Evolutionary conservation across 441 rosid species (phyloP).

Genomic region (Sinapis alba): DNA sequence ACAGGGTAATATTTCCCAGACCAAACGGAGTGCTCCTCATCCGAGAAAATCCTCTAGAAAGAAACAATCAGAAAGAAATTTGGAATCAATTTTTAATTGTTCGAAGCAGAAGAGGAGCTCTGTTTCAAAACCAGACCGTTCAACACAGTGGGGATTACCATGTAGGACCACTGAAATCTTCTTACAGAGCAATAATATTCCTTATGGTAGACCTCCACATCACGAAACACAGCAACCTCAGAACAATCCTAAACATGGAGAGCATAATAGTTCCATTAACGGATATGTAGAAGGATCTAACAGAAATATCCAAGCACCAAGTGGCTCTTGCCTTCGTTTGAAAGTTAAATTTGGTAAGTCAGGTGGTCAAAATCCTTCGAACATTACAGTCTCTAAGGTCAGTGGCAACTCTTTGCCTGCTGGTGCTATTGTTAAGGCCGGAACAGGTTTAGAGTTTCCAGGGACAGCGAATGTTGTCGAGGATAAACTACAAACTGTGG

Average conservation of each 20-base stretch:
- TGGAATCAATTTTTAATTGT: slow-evolving; percentile 47
- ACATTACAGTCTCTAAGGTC: slow-evolving; percentile 46
- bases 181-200: slow-evolving; percentile 45
- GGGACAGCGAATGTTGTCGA: slow-evolving; percentile 33
- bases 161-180: slow-evolving; percentile 56
- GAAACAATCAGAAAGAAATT: slow-evolving; percentile 40
- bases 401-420: slow-evolving; percentile 45
- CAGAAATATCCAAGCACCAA: slow-evolving; percentile 46
- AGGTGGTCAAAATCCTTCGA: slow-evolving; percentile 46
- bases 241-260: slow-evolving; percentile 43
- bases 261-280: slow-evolving; percentile 37
- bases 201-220: slow-evolving; percentile 43
- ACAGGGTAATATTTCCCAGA: slow-evolving; percentile 47
- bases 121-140: slow-evolving; percentile 62
- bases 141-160: slow-evolving; percentile 70
- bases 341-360: slow-evolving; percentile 82
- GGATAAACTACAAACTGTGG: slow-evolving; percentile 45
- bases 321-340: slow-evolving; percentile 59
- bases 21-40: slow-evolving; percentile 50
- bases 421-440: slow-evolving; percentile 35
- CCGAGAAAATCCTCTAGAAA: slow-evolving; percentile 45
- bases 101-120: slow-evolving; percentile 77
- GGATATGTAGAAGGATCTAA: slow-evolving; percentile 44
- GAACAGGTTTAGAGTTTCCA: slow-evolving; percentile 43
- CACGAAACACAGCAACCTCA: slow-evolving; percentile 45